Percentiles rank a stretch among this genome's conserved stretches.
Evolutionary conservation across 139 green algal species (phyloP).

Genomic region (Volvox reticuliferus): DNA sequence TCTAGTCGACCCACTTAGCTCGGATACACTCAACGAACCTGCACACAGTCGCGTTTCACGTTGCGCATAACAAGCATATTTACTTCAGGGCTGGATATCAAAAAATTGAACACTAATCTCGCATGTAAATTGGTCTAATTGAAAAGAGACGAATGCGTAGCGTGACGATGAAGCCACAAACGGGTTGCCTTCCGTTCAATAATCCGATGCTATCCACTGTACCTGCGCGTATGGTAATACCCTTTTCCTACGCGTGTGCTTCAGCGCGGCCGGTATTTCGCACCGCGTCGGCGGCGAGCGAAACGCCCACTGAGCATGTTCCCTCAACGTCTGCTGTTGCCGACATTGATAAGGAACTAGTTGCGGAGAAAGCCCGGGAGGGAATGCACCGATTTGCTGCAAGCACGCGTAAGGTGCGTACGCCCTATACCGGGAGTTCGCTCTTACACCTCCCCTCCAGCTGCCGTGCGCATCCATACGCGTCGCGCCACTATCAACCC

Average conservation of each 20-base stretch:
- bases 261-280: neutral
- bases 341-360: conserved; percentile 11
- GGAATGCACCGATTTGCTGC: conserved; percentile 30
- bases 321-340: neutral
- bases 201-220: neutral
- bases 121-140: neutral
- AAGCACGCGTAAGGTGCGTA: neutral
- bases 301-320: neutral
- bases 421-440: too few species aligned
- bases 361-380: conserved; percentile 7
- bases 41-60: too few species aligned
- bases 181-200: neutral
- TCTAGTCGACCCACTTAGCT: too few species aligned
- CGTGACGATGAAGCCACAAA: neutral
- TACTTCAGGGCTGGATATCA: neutral
- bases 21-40: too few species aligned
- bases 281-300: neutral
- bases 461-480: too few species aligned
- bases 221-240: neutral
- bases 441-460: too few species aligned
- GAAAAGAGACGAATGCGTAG: neutral
- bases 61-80: neutral
- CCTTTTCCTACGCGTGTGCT: neutral
- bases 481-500: too few species aligned
- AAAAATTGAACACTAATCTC: neutral